Conservation (phyloP, 2,329 filamentous ascomycete genomes). For the Stachybotrys chartarum region DNA sequence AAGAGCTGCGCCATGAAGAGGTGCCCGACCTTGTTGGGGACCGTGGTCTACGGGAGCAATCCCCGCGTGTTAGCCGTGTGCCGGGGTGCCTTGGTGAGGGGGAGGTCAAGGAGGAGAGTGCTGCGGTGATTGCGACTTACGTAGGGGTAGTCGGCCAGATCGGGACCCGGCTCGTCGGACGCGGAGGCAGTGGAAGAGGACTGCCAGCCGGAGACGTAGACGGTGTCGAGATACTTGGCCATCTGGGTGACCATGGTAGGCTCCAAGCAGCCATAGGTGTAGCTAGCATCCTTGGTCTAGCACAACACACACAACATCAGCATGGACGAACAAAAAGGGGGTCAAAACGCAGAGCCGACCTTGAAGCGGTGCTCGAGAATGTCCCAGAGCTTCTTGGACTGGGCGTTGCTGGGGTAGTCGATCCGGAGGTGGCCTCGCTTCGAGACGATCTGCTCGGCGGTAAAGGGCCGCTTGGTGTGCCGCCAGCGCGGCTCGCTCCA, state of each 20-base stretch:
- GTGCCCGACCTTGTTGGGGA: conserved; percentile 96
- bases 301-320: no score
- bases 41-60: conserved; percentile 65
- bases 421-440: conserved; percentile 91
- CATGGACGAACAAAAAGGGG: not conserved
- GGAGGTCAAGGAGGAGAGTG: not conserved
- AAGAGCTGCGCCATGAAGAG: conserved; percentile 98
- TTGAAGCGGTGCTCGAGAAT: conserved; percentile 82
- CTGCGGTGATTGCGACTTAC: conserved; percentile 36
- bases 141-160: conserved; percentile 96
- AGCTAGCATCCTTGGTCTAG: conserved; percentile 77
- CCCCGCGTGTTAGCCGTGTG: not conserved
- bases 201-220: conserved; percentile 99
- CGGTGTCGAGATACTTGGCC: conserved; percentile 97
- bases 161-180: conserved; percentile 91
- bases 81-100: not conserved
- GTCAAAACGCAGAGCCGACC: conserved; percentile 37
- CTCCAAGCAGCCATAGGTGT: conserved; percentile 94
- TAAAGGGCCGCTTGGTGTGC: conserved; percentile 86
- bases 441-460: conserved; percentile 91
- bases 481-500: conserved; percentile 91
- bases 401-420: conserved; percentile 81
- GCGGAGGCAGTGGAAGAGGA: conserved; percentile 93
- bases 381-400: conserved; percentile 91
- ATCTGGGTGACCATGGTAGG: conserved; percentile 99